Evolutionary conservation across 495 filamentous ascomycete species (phyloP).

Genomic region (Aspergillus hancockii): DNA sequence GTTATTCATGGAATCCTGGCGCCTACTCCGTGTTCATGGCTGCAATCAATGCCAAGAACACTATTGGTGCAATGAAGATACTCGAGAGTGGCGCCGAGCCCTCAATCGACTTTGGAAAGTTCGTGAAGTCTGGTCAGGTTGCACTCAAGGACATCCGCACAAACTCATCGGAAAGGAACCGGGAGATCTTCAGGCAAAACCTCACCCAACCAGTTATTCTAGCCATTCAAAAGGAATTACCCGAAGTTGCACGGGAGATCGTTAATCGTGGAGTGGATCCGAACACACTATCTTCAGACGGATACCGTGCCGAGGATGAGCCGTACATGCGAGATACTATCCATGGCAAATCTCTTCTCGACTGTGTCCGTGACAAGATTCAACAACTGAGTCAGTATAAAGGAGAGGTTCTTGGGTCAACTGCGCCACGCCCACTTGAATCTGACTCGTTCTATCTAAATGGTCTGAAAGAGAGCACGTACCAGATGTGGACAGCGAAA

Average conservation of each 20-base stretch:
- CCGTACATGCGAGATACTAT: slow-evolving; percentile 1
- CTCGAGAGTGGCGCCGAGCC: slow-evolving; percentile 46
- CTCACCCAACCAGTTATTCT: slow-evolving; percentile 60
- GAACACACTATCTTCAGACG: slow-evolving; percentile 44
- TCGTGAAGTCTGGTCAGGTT: slow-evolving; percentile 36
- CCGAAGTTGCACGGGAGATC: slow-evolving; percentile 54
- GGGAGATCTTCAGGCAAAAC: slow-evolving; percentile 34
- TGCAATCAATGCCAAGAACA: slow-evolving; percentile 42
- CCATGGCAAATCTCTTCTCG: slow-evolving; percentile 52
- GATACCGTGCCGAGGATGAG: slow-evolving; percentile 32
- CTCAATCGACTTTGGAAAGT: slow-evolving; percentile 38
- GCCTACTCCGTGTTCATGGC: slow-evolving; percentile 42
- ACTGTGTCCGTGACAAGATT: slow-evolving; percentile 55
- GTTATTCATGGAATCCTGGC: slow-evolving; percentile 13
- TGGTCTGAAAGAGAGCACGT: slow-evolving; percentile 47
- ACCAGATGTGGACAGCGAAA: slow-evolving; percentile 50
- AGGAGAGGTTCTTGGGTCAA: slow-evolving; percentile 20
- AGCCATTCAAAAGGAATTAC: slow-evolving; percentile 53
- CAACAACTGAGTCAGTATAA: slow-evolving; percentile 43
- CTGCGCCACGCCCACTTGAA: slow-evolving; percentile 23
- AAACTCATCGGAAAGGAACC: slow-evolving; percentile 38
- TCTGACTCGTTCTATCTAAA: slow-evolving; percentile 45
- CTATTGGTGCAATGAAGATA: slow-evolving; percentile 39
- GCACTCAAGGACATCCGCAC: slow-evolving; percentile 12
- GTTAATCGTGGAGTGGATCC: slow-evolving; percentile 60